Base-by-base conservation (phyloP, 805 yeast species). In the Kluyveromyces starmeri region DNA sequence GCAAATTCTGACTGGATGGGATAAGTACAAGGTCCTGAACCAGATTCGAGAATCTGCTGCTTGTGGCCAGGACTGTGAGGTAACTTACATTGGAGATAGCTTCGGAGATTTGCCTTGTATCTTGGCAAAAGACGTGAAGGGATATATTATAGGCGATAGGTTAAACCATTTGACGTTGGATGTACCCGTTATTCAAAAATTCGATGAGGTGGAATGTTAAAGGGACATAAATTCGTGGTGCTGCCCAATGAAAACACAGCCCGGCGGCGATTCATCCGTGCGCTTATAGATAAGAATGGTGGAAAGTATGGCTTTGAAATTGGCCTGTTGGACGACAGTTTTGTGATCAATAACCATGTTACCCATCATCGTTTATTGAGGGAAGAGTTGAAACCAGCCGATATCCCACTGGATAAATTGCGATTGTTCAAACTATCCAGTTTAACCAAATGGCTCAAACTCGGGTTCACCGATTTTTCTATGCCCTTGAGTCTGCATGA, bases 51-150 rank as follows among this genome's bases (percentile, higher is more conserved):
- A 40, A 16, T 24, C 27, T 10, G 33, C 28, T 13, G 16, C 20
- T 4, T n/a, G 16, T 2, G 35, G 15, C 7, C 18, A 5, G 15
- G 26, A 23, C n/a, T 14, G 5, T 12, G 13, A 10, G 11, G 25
- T 7, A n/a, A 30, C 28, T 7, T 56, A 49, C 36, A 37, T 55
- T 14, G 61, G 61, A 9, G 61, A 56, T 30, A 56, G 61, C 34
- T 54, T 50, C 27, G 51, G 58, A 2, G 61, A 56, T 38, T 30
- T 55, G 11, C 40, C 54, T 11, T 29, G 51, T 19, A 36, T 53
- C 10, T 39, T 56, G 15, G 48, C 51, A 27, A 57, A 57, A 2
- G 30, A 36, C 11, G 46, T 51, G 0, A 49, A 51, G 35, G 59
- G 59, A 9, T 30, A 20, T 26, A 30, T 30, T 10, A 30, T 30